Evolutionary conservation across 441 rosid species (phyloP).

Genomic region (Raphanus hybrid): DNA sequence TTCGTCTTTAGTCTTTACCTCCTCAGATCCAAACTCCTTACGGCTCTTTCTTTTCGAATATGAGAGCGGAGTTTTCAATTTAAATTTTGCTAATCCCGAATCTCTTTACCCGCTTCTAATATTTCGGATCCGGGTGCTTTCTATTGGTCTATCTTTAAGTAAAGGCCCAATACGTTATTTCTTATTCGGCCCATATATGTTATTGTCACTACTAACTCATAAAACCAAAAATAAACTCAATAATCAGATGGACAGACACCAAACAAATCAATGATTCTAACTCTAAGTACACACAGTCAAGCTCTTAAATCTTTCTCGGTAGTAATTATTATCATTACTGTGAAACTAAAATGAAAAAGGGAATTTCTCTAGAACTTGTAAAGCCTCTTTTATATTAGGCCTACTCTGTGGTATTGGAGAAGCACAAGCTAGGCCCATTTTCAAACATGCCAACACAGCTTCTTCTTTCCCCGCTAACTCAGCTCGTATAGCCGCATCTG

Average conservation of each 20-base stretch:
- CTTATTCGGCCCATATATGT: background rate
- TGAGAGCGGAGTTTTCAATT: slow-evolving; percentile 57
- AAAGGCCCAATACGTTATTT: background rate
- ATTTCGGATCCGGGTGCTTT: slow-evolving; percentile 20
- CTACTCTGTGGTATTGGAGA: slow-evolving; percentile 81
- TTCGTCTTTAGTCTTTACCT: background rate
- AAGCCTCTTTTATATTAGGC: slow-evolving; percentile 77
- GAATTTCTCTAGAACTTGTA: slow-evolving; percentile 72
- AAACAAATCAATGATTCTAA: slow-evolving; percentile 8
- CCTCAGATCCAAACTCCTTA: slow-evolving; percentile 27
- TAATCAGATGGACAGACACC: slow-evolving; percentile 17
- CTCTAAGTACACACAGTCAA: slow-evolving; percentile 34
- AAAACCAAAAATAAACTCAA: slow-evolving; percentile 5
- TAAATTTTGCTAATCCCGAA: slow-evolving; percentile 38
- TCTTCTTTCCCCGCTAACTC: slow-evolving; percentile 86
- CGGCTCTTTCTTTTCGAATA: slow-evolving; percentile 37
- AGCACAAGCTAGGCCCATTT: slow-evolving; percentile 76
- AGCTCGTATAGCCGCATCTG: slow-evolving; percentile 53
- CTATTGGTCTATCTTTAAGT: background rate
- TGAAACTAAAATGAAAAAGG: slow-evolving; percentile 39
- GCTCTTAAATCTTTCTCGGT: slow-evolving; percentile 29
- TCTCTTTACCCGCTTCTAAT: slow-evolving; percentile 19
- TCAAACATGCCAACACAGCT: slow-evolving; percentile 69
- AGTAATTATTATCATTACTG: slow-evolving; percentile 24
- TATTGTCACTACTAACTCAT: slow-evolving; percentile 13